Evolutionary conservation across 2,329 filamentous ascomycete genomes (phyloP).

Genomic region (Alternaria gaisen): DNA sequence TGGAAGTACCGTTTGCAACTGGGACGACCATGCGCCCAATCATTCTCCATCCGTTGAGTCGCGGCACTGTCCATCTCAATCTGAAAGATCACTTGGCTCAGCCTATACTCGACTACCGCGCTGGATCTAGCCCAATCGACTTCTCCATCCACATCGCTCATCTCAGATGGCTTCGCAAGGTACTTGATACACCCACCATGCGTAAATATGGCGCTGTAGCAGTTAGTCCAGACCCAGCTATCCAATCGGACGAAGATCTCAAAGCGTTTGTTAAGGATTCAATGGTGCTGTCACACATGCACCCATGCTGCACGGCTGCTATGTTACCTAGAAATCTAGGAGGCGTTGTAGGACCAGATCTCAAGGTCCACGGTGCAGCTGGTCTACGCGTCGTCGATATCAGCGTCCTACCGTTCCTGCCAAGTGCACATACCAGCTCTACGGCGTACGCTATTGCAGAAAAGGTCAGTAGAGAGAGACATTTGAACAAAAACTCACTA

Average conservation of each 20-base stretch:
- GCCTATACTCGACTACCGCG: slow-evolving; percentile 41
- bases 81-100: slow-evolving; percentile 21
- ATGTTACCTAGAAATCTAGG: slow-evolving; percentile 7
- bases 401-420: slow-evolving; percentile 10
- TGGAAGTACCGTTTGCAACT: slow-evolving; percentile 14
- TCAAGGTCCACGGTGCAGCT: slow-evolving; percentile 7
- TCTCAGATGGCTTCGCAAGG: slow-evolving; percentile 7
- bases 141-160: slow-evolving; percentile 22
- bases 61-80: slow-evolving; percentile 37
- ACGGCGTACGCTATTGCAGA: slow-evolving; percentile 15
- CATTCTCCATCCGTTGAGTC: slow-evolving; percentile 24
- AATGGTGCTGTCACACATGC: slow-evolving; percentile 11
- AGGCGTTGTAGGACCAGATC: slow-evolving; percentile 6
- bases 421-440: slow-evolving; percentile 11
- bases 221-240: slow-evolving; percentile 1
- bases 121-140: slow-evolving; percentile 37
- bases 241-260: slow-evolving; percentile 11
- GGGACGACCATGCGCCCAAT: slow-evolving; percentile 2
- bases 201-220: slow-evolving; percentile 10
- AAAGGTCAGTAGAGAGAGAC: not conserved
- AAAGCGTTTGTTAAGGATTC: slow-evolving; percentile 4
- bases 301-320: slow-evolving; percentile 18
- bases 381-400: slow-evolving; percentile 13
- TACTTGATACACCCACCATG: slow-evolving; percentile 8
- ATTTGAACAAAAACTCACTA: not conserved